Evolutionary conservation across 1,139 yeast genomes (phyloP).

Genomic region (Taphrina confusa): DNA sequence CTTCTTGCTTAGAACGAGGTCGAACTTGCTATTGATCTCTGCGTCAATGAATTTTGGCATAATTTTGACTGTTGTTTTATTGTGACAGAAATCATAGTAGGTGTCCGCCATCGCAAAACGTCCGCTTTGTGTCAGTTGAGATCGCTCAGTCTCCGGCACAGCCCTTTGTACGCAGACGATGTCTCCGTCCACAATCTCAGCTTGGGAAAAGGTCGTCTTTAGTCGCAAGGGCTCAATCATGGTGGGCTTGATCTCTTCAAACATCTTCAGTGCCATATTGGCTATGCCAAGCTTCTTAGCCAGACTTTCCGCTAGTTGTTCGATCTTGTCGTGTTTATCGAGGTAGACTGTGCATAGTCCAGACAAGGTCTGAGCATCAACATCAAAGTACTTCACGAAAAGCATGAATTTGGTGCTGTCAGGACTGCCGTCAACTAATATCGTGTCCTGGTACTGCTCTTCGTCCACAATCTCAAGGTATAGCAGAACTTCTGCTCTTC

Average conservation of each 20-base stretch:
- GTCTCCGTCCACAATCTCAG: slow-evolving; percentile 78
- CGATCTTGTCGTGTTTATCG: slow-evolving; percentile 54
- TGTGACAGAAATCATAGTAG: slow-evolving; percentile 64
- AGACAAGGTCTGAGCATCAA: slow-evolving; percentile 54
- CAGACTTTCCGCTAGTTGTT: slow-evolving; percentile 52
- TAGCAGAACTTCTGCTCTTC: slow-evolving; percentile 28
- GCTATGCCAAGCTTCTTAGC: slow-evolving; percentile 53
- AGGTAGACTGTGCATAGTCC: slow-evolving; percentile 69
- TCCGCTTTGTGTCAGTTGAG: slow-evolving; percentile 36
- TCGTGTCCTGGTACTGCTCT: slow-evolving; percentile 12
- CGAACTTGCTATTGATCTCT: slow-evolving; percentile 48
- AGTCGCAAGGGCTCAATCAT: slow-evolving; percentile 58
- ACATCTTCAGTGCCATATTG: slow-evolving; percentile 52
- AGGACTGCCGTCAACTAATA: slow-evolving; percentile 25
- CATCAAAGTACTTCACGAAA: slow-evolving; percentile 73
- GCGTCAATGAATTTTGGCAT: slow-evolving; percentile 54
- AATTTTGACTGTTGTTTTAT: slow-evolving; percentile 64
- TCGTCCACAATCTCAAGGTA: slow-evolving; percentile 32
- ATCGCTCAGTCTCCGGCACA: slow-evolving; percentile 39
- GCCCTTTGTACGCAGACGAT: slow-evolving; percentile 62
- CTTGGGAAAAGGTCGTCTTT: slow-evolving; percentile 56
- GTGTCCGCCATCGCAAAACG: slow-evolving; percentile 50
- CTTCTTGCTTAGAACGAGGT: slow-evolving; percentile 69
- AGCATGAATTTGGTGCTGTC: slow-evolving; percentile 48
- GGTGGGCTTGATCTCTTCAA: slow-evolving; percentile 70